Conservation (phyloP, 2,329 filamentous ascomycete species). For the Cladophialophora carrionii region DNA sequence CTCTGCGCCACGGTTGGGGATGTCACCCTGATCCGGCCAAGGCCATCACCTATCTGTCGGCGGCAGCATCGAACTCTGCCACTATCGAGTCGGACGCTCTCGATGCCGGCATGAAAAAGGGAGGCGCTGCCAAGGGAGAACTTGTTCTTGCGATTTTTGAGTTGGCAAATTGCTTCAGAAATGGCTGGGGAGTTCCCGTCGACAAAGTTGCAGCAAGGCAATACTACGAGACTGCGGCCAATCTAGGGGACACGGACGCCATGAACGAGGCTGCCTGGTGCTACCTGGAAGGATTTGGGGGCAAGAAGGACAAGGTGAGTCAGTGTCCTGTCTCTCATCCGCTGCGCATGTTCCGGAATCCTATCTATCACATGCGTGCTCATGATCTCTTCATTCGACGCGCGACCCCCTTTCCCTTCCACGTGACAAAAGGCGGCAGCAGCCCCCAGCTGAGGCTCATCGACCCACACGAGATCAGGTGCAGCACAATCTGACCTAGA, state of each 20-base stretch:
- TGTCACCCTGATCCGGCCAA: conserved; percentile 70
- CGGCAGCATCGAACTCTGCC: conserved; percentile 87
- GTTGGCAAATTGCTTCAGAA: conserved; percentile 73
- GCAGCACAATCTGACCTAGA: conserved; percentile 10
- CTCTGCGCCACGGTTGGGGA: conserved; percentile 84
- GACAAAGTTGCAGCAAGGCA: conserved; percentile 82
- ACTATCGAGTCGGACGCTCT: conserved; percentile 83
- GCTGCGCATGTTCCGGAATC: conserved; percentile 9
- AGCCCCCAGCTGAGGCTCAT: conserved; percentile 29
- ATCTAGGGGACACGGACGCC: conserved; percentile 88
- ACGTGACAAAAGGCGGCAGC: conserved; percentile 28
- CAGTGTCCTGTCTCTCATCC: not conserved
- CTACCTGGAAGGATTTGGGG: conserved; percentile 94
- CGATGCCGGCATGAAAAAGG: conserved; percentile 84
- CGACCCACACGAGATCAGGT: conserved; percentile 14
- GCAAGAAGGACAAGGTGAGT: conserved; percentile 96
- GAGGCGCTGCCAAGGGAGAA: conserved; percentile 93
- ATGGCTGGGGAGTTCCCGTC: conserved; percentile 89
- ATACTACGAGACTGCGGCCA: conserved; percentile 98
- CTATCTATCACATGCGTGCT: conserved; percentile 11
- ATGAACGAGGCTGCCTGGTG: conserved; percentile 98
- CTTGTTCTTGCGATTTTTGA: conserved; percentile 96
- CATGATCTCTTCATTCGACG: not conserved
- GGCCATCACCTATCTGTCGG: conserved; percentile 82
- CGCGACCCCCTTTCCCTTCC: conserved; percentile 8